Base-by-base conservation (phyloP, 2,329 filamentous ascomycete species). In the Xylaria sp. region DNA sequence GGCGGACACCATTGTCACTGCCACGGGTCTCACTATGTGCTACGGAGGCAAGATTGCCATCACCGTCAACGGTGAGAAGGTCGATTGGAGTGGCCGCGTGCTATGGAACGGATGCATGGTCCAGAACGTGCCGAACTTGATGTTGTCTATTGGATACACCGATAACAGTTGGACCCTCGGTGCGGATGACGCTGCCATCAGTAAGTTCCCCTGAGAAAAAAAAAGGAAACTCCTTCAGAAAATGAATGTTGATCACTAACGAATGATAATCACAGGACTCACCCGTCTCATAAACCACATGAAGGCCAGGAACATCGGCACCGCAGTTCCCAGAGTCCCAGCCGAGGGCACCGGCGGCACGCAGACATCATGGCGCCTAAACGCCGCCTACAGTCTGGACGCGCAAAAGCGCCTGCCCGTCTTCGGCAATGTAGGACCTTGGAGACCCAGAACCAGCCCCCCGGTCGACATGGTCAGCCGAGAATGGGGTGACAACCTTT, bases 1-100 rank as follows among this genome's bases (percentile, higher is more conserved):
- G 10, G 79, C 85, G 0, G 86, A 89, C 65, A 78, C 84, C 58
- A 86, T 89, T 63, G 75, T 89, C 57, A 87, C 85, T 0, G 86
- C 86, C 0, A 89, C 86, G 0, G 86, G 86, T 0, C 76, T 88
- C 1, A 79, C 79, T 55, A 70, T 88, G 49, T 70, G 76, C 8
- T 75, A 88, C 44, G 81, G 79, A 0, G 84, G 84, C 23, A 76
- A 77, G 18, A 78, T 83, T 37, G 68, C 74, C 1, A 64, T 87
- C 10, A 67, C 68, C 1, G 72, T 88, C 5, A 83, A 89, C 63
- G 80, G 79, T 4, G 63, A 74, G 16, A 68, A 71, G 0, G 63
- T 84, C 47, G 67, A 79, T 9, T 65, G 79, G 23, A 63, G 74
- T 0, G 72, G 76, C 1, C 79, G 79, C 54, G 82, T 79, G 65